These are phyloP conservation scores for Leccinellum rugosiceps DNA, from an alignment of 768 basidiomycete genomes.

Conservation along the genomic window DNA sequence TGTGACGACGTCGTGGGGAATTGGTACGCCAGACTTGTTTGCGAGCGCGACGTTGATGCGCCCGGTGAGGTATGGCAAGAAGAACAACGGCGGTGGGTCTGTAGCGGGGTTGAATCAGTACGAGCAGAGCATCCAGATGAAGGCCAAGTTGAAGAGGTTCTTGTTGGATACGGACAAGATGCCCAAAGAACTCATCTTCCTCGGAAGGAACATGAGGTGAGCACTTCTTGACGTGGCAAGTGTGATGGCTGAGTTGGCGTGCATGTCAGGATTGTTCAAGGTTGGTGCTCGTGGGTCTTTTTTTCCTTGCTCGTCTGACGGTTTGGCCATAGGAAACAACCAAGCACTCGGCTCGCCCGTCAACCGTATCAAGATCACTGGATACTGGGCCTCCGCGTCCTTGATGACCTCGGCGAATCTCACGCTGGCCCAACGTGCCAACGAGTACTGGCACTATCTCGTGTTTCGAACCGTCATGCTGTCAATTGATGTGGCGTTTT, in stretches of 20 bases:
- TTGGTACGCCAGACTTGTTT: conserved; percentile 67
- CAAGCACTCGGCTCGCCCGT: conserved; percentile 83
- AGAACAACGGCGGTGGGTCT: neutral
- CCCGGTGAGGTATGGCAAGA: conserved; percentile 44
- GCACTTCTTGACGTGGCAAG: neutral
- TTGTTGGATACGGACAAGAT: conserved; percentile 71
- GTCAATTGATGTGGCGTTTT: conserved; percentile 71
- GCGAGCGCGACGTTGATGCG: conserved; percentile 72
- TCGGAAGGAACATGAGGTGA: conserved; percentile 74
- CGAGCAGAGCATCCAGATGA: conserved; percentile 66
- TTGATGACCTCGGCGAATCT: conserved; percentile 46
- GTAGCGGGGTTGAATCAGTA: conserved; percentile 51
- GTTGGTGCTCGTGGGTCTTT: conserved; percentile 9
- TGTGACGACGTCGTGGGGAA: conserved; percentile 49
- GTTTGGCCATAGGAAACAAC: conserved; percentile 55
- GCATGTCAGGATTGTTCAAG: conserved; percentile 36
- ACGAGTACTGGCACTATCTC: conserved; percentile 56
- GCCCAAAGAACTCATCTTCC: conserved; percentile 74
- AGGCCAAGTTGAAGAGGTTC: conserved; percentile 62
- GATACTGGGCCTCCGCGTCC: conserved; percentile 75
- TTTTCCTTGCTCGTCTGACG: neutral
- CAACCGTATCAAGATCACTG: conserved; percentile 88
- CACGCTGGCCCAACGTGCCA: conserved; percentile 38
- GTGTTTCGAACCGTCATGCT: conserved; percentile 65
- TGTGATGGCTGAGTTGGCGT: neutral